Evolutionary conservation across 1,284 basidiomycete species (phyloP).

Genomic region (Takashimella tepidaria): DNA sequence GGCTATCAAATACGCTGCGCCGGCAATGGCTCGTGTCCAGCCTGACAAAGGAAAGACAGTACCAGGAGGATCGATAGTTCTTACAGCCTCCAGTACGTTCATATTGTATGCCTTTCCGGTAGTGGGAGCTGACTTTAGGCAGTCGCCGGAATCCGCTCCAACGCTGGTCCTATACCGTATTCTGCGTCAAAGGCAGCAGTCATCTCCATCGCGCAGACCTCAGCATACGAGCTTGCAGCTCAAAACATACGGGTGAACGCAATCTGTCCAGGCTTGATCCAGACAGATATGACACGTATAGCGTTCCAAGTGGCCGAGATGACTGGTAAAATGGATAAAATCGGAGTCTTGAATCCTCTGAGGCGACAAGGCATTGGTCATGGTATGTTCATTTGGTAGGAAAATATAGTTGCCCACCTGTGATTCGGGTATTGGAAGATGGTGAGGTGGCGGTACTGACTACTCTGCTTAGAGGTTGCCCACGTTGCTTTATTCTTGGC

Average conservation of each 20-base stretch:
- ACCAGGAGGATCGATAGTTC: constrained; percentile 74
- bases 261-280: constrained; percentile 82
- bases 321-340: constrained; percentile 64
- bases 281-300: constrained; percentile 71
- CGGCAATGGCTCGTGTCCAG: constrained; percentile 68
- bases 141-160: constrained; percentile 81
- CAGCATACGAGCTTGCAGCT: constrained; percentile 71
- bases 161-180: constrained; percentile 79
- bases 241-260: constrained; percentile 83
- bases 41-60: constrained; percentile 60
- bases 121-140: no score
- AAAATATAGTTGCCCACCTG: no score
- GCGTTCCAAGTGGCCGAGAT: constrained; percentile 72
- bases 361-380: constrained; percentile 64
- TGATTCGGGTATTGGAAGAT: no score
- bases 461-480: constrained; percentile 65
- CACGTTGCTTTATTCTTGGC: constrained; percentile 79
- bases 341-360: constrained; percentile 81
- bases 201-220: constrained; percentile 77
- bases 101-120: no score
- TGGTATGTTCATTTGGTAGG: constrained; percentile 18
- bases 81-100: constrained; percentile 79
- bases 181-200: constrained; percentile 88
- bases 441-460: background rate
- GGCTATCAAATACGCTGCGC: constrained; percentile 79